Percentiles rank a stretch among this genome's conserved stretches.
Evolutionary conservation across 2,329 filamentous ascomycete species (phyloP).

Genomic region (Talaromyces sp.): DNA sequence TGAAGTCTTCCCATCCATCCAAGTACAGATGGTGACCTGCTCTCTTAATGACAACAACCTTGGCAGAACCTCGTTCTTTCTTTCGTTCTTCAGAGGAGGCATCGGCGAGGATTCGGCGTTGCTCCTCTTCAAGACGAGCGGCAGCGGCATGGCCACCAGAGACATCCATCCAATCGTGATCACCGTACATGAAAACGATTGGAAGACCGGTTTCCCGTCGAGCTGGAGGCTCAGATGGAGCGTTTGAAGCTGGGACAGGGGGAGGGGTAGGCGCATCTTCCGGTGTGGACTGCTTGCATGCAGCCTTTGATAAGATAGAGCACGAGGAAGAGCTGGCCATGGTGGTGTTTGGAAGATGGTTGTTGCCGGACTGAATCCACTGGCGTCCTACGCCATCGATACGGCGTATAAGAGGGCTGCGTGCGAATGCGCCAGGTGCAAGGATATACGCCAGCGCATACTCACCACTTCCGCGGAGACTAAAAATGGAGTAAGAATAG

Average conservation of each 20-base stretch:
- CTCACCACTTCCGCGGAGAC: slow-evolving; percentile 87
- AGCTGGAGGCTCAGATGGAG: slow-evolving; percentile 18
- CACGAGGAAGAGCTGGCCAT: slow-evolving; percentile 17
- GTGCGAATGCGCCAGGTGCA: slow-evolving; percentile 88
- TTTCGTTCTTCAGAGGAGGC: slow-evolving; percentile 68
- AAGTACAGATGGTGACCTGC: slow-evolving; percentile 75
- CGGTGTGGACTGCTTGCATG: neutral
- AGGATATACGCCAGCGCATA: slow-evolving; percentile 92
- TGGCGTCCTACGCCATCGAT: slow-evolving; percentile 88
- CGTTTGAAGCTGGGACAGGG: slow-evolving; percentile 11
- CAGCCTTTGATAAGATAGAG: slow-evolving; percentile 16
- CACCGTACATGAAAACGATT: slow-evolving; percentile 92
- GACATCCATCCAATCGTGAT: slow-evolving; percentile 99
- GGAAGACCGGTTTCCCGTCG: slow-evolving; percentile 70
- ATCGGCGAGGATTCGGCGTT: slow-evolving; percentile 60
- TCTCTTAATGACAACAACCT: slow-evolving; percentile 75
- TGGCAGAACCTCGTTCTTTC: slow-evolving; percentile 76
- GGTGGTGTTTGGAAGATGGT: slow-evolving; percentile 14
- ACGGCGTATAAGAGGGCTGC: slow-evolving; percentile 80
- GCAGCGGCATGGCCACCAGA: slow-evolving; percentile 78
- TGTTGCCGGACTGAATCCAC: slow-evolving; percentile 38
- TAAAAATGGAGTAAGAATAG: slow-evolving; percentile 93
- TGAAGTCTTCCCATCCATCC: slow-evolving; percentile 71
- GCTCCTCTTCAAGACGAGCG: slow-evolving; percentile 74
- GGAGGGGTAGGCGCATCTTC: slow-evolving; percentile 37